Evolutionary conservation across 768 basidiomycete genomes (phyloP).

Genomic region (Agrocybe praecox): DNA sequence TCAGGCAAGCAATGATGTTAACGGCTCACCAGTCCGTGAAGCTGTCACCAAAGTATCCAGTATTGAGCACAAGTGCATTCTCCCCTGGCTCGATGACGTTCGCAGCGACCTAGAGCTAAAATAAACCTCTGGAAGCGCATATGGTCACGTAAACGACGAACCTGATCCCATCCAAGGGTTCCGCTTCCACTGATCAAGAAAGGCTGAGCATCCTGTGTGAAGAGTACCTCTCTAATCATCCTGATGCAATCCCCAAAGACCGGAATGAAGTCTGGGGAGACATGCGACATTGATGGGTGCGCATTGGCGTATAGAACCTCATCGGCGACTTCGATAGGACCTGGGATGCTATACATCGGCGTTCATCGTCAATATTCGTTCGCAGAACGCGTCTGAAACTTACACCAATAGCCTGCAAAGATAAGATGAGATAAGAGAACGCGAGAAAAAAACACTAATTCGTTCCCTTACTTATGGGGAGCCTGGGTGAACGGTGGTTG

Average conservation of each 20-base stretch:
- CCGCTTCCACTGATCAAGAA: slow-evolving; percentile 95
- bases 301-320: slow-evolving; percentile 92
- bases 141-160: slow-evolving; percentile 24
- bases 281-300: slow-evolving; percentile 86
- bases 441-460: slow-evolving; percentile 1
- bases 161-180: slow-evolving; percentile 97
- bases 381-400: slow-evolving; percentile 16
- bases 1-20: background rate
- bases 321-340: slow-evolving; percentile 63
- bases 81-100: slow-evolving; percentile 89
- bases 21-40: slow-evolving; percentile 78
- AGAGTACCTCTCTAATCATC: slow-evolving; percentile 64
- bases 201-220: slow-evolving; percentile 69
- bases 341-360: slow-evolving; percentile 50
- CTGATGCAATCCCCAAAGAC: slow-evolving; percentile 89
- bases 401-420: slow-evolving; percentile 52
- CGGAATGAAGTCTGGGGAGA: slow-evolving; percentile 85
- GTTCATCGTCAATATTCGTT: slow-evolving; percentile 6
- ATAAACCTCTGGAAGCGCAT: background rate
- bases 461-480: slow-evolving; percentile 35
- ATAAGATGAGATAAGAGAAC: slow-evolving; percentile 10
- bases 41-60: slow-evolving; percentile 93
- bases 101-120: slow-evolving; percentile 65
- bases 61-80: slow-evolving; percentile 80
- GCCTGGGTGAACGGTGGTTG: slow-evolving; percentile 26